Evolutionary conservation across 805 yeast species (phyloP).

Genomic region (Candida mattraensis): DNA sequence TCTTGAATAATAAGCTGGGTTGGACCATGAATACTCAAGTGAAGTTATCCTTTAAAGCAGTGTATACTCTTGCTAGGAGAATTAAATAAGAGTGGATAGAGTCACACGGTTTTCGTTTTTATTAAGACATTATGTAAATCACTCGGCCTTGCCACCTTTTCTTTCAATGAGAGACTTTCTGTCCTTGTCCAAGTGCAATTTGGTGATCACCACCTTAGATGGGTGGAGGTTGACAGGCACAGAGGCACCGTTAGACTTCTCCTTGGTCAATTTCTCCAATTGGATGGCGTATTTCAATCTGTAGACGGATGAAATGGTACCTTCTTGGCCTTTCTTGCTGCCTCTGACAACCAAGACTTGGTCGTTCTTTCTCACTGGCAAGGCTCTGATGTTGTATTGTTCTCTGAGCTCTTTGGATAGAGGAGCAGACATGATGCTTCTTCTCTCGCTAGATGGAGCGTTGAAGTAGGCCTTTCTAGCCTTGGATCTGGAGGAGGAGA

Average conservation of each 20-base stretch:
- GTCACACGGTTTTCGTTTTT: constrained; percentile 12
- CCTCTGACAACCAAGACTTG: constrained; percentile 96
- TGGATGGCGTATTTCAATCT: constrained; percentile 97
- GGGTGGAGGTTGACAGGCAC: constrained; percentile 97
- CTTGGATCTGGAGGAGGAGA: constrained; percentile 98
- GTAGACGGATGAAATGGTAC: constrained; percentile 96
- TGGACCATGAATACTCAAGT: constrained; percentile 45
- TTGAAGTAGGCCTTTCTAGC: constrained; percentile 99
- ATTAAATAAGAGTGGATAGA: constrained; percentile 2
- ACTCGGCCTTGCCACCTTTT: constrained; percentile 97
- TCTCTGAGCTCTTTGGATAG: constrained; percentile 98
- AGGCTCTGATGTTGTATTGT: constrained; percentile 92
- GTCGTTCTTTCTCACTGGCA: constrained; percentile 98
- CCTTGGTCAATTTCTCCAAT: constrained; percentile 95
- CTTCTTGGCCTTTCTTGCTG: constrained; percentile 99
- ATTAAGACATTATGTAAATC: constrained; percentile 38
- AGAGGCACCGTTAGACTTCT: constrained; percentile 97
- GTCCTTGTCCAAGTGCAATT: constrained; percentile 97
- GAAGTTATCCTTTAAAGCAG: constrained; percentile 49
- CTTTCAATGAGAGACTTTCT: constrained; percentile 96
- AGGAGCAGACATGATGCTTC: constrained; percentile 96
- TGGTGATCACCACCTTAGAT: constrained; percentile 98
- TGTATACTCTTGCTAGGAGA: constrained; percentile 48
- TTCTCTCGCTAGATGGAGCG: constrained; percentile 95
- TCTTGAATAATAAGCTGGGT: constrained; percentile 41